Evolutionary conservation across 2,329 filamentous ascomycete genomes (phyloP).

Genomic region (Fusarium ambrosium): DNA sequence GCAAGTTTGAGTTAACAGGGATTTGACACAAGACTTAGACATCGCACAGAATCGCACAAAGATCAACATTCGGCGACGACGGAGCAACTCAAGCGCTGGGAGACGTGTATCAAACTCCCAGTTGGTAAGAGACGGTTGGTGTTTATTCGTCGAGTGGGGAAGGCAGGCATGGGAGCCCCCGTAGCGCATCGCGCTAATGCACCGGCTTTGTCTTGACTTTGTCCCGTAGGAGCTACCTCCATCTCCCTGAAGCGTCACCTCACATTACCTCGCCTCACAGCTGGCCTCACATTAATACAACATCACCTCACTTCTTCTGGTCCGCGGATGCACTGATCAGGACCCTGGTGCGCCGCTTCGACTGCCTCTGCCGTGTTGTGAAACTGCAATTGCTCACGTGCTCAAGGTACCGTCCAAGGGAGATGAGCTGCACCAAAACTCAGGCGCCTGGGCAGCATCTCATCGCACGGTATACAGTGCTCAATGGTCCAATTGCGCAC

Average conservation of each 20-base stretch:
- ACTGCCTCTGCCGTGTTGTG: neutral
- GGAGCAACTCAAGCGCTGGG: neutral
- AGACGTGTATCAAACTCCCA: slow-evolving; percentile 5
- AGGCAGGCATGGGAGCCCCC: slow-evolving; percentile 24
- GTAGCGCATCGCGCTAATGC: slow-evolving; percentile 42
- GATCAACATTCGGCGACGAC: slow-evolving; percentile 3
- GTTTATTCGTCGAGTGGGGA: slow-evolving; percentile 19
- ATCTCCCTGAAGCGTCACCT: slow-evolving; percentile 18
- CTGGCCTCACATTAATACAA: slow-evolving; percentile 27
- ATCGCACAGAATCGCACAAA: neutral
- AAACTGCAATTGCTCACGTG: slow-evolving; percentile 10
- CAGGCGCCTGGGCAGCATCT: neutral
- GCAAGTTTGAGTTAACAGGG: slow-evolving; percentile 4
- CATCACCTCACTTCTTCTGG: slow-evolving; percentile 19
- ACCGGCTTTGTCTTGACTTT: slow-evolving; percentile 39
- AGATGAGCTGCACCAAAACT: slow-evolving; percentile 6
- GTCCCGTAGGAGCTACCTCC: slow-evolving; percentile 27
- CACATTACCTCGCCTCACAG: slow-evolving; percentile 32
- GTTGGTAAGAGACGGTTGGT: slow-evolving; percentile 13
- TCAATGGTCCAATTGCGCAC: neutral
- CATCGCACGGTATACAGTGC: slow-evolving; percentile 5
- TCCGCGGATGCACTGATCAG: neutral
- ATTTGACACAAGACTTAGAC: neutral
- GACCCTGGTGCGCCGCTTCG: neutral
- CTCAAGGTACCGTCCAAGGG: neutral